Conservation (phyloP, 768 basidiomycete genomes). For the Russula sp. region DNA sequence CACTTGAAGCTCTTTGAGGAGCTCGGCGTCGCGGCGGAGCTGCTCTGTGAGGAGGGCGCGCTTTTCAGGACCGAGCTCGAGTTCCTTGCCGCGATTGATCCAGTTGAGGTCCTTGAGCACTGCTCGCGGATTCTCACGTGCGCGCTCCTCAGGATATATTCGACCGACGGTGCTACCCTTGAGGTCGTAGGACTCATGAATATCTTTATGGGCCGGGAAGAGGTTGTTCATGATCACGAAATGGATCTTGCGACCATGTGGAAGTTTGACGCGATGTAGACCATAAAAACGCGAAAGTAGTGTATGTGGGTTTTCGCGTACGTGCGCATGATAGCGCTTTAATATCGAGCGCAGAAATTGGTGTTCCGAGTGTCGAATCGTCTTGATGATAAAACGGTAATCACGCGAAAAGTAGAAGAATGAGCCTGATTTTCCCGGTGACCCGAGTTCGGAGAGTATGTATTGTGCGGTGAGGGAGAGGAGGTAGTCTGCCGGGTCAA, state of each 20-base stretch:
- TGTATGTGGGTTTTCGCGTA: slow-evolving; percentile 89
- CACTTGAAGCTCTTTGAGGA: slow-evolving; percentile 76
- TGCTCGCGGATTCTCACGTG: slow-evolving; percentile 72
- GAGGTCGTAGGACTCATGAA: slow-evolving; percentile 97
- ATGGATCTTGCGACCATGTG: slow-evolving; percentile 91
- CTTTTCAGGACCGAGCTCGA: slow-evolving; percentile 97
- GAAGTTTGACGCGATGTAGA: slow-evolving; percentile 95
- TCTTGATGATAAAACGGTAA: slow-evolving; percentile 99
- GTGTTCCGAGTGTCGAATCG: slow-evolving; percentile 92
- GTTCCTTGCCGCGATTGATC: slow-evolving; percentile 71
- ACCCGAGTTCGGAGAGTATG: slow-evolving; percentile 96
- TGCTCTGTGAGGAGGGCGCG: slow-evolving; percentile 88
- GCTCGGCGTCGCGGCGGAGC: slow-evolving; percentile 79
- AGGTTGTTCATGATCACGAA: slow-evolving; percentile 99
- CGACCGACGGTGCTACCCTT: slow-evolving; percentile 93
- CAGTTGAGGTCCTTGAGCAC: slow-evolving; percentile 97
- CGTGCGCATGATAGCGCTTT: slow-evolving; percentile 77
- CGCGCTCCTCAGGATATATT: slow-evolving; percentile 81
- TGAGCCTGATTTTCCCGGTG: slow-evolving; percentile 96
- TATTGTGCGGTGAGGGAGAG: slow-evolving; percentile 96
- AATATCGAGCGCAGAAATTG: slow-evolving; percentile 87
- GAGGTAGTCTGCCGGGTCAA: slow-evolving; percentile 97
- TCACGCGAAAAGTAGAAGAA: slow-evolving; percentile 99
- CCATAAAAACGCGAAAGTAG: slow-evolving; percentile 94
- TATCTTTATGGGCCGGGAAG: slow-evolving; percentile 94